Conservation (phyloP, 495 filamentous ascomycete species). For the Penicillium waksmanii region DNA sequence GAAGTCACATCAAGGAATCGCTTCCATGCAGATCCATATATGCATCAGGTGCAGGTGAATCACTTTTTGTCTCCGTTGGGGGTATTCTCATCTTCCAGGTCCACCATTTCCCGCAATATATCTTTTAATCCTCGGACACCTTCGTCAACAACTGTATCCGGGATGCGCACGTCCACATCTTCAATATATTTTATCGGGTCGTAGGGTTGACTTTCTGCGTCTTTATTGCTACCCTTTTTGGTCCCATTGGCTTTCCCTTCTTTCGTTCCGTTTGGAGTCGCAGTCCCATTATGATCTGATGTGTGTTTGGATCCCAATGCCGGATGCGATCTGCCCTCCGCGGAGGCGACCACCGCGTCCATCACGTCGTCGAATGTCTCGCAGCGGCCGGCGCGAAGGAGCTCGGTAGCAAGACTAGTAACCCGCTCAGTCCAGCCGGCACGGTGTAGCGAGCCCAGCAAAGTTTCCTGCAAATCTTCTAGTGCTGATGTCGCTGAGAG, state of each 20-base stretch:
- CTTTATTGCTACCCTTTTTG: conserved; percentile 26
- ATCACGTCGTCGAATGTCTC: conserved; percentile 53
- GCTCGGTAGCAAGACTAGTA: conserved; percentile 43
- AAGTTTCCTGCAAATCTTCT: conserved; percentile 47
- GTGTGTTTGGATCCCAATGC: conserved; percentile 26
- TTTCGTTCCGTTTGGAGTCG: conserved; percentile 27
- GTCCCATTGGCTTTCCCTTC: conserved; percentile 29
- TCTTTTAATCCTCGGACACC: conserved; percentile 51
- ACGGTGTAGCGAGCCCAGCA: conserved; percentile 48
- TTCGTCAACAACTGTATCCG: conserved; percentile 47
- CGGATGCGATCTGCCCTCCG: conserved; percentile 41
- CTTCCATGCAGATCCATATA: conserved; percentile 29
- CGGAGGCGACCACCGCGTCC: conserved; percentile 47
- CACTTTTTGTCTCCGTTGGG: conserved; percentile 37
- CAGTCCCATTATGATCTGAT: conserved; percentile 21
- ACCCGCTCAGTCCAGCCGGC: conserved; percentile 49
- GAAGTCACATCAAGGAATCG: conserved; percentile 10
- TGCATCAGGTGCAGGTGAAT: conserved; percentile 7
- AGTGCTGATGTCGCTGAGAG: conserved; percentile 46
- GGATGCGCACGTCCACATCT: conserved; percentile 47
- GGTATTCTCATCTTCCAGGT: conserved; percentile 46
- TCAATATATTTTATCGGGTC: conserved; percentile 37
- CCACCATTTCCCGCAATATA: conserved; percentile 51
- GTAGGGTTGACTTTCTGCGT: conserved; percentile 23
- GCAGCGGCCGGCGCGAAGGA: conserved; percentile 51